These are phyloP conservation scores for Mycena metata DNA, from an alignment of 768 basidiomycete species.

Conservation along the genomic window DNA sequence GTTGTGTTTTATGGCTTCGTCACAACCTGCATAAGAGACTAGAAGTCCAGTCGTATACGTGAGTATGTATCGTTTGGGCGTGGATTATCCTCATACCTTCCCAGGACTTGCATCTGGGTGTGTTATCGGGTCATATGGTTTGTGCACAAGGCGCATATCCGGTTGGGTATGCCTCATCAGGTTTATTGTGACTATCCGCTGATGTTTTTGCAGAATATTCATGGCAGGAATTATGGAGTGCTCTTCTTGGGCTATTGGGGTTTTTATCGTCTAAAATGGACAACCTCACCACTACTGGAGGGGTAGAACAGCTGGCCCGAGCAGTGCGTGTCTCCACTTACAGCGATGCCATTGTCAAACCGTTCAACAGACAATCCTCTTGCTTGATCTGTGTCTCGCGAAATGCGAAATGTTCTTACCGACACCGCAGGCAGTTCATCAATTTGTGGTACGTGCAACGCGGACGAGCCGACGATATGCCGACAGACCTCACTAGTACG, in stretches of 20 bases:
- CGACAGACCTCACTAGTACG: conserved; percentile 60
- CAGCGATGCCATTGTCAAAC: conserved; percentile 6
- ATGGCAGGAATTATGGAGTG: conserved; percentile 76
- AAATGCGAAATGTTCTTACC: conserved; percentile 69
- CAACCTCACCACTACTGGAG: conserved; percentile 64
- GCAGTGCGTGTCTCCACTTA: conserved; percentile 57
- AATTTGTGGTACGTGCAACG: conserved; percentile 67
- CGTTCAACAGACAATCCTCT: conserved; percentile 57
- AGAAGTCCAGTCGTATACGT: conserved; percentile 71
- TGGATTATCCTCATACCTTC: conserved; percentile 17
- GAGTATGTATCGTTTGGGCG: conserved; percentile 38
- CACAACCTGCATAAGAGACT: conserved; percentile 77
- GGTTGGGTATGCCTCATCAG: conserved; percentile 59
- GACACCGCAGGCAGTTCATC: conserved; percentile 66
- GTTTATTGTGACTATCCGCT: conserved; percentile 17
- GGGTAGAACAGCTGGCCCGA: conserved; percentile 64
- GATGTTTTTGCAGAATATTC: conserved; percentile 64
- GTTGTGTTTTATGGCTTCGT: conserved; percentile 76
- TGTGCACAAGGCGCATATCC: conserved; percentile 64
- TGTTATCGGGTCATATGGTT: conserved; percentile 71
- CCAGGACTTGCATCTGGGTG: conserved; percentile 68
- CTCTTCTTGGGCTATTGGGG: conserved; percentile 65
- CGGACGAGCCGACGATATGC: conserved; percentile 4
- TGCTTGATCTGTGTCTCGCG: conserved; percentile 67
- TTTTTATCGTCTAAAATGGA: conserved; percentile 71